Evolutionary conservation across 108 stramenopile genomes (phyloP).

Genomic region (Cyclotella baltica): DNA sequence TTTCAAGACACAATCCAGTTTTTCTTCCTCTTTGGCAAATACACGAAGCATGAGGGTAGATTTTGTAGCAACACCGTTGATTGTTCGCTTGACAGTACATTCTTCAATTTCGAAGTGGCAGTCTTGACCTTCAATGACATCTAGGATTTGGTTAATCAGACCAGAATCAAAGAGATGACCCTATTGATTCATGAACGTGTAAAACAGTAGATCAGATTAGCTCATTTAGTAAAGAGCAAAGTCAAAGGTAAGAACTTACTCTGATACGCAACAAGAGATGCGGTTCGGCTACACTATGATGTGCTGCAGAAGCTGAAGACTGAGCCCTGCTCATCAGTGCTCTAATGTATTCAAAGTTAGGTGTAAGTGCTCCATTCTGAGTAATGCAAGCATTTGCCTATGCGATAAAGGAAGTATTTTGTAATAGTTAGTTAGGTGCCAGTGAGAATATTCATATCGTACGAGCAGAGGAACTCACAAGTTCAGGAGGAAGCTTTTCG

Average conservation of each 20-base stretch:
- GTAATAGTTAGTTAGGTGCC: neutral
- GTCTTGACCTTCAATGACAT: slow-evolving; percentile 68
- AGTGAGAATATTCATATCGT: neutral
- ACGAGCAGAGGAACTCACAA: slow-evolving; percentile 29
- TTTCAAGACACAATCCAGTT: slow-evolving; percentile 43
- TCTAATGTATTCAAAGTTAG: slow-evolving; percentile 59
- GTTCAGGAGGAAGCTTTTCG: slow-evolving; percentile 31
- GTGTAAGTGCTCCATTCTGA: slow-evolving; percentile 47
- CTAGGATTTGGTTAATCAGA: slow-evolving; percentile 84
- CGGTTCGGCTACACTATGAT: slow-evolving; percentile 18
- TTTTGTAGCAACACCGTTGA: slow-evolving; percentile 39
- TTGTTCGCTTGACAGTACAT: slow-evolving; percentile 55
- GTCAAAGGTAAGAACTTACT: slow-evolving; percentile 14
- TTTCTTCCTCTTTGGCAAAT: slow-evolving; percentile 44
- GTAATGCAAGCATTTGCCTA: slow-evolving; percentile 59
- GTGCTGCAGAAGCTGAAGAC: slow-evolving; percentile 1
- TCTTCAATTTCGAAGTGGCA: slow-evolving; percentile 72
- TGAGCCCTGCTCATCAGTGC: slow-evolving; percentile 45
- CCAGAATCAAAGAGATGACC: slow-evolving; percentile 81
- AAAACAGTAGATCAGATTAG: neutral
- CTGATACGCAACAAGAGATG: slow-evolving; percentile 43
- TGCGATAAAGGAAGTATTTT: neutral
- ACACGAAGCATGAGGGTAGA: slow-evolving; percentile 57
- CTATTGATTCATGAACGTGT: neutral
- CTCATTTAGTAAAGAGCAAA: neutral